These are phyloP conservation scores for Aegle marmelos DNA, from an alignment of 345 rosid species.

Conservation along the genomic window DNA sequence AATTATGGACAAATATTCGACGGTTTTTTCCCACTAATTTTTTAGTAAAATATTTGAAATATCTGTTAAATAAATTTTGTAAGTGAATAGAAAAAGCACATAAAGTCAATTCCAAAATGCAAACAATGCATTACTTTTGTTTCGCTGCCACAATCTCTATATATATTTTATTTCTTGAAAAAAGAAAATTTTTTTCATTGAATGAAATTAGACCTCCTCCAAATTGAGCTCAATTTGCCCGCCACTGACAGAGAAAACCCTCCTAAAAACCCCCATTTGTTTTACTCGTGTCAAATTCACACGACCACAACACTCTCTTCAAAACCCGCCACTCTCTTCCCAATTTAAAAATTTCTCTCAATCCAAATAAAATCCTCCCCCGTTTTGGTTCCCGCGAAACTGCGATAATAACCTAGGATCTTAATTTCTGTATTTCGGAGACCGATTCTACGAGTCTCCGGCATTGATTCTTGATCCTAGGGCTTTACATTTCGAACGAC, in stretches of 20 bases:
- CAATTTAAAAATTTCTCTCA: slow-evolving; percentile 9
- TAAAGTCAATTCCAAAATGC: no score
- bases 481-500: slow-evolving; percentile 7
- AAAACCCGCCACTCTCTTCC: not conserved
- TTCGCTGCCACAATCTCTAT: no score
- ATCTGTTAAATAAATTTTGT: no score
- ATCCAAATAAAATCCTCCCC: not conserved
- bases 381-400: slow-evolving; percentile 14
- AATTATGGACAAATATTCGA: no score
- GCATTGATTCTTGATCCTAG: slow-evolving; percentile 18
- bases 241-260: slow-evolving; percentile 15
- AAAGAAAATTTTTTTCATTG: no score
- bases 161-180: no score
- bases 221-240: slow-evolving; percentile 11
- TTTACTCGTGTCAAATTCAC: not conserved
- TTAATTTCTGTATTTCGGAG: not conserved
- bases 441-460: not conserved
- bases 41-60: no score
- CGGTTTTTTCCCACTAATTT: no score
- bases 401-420: slow-evolving; percentile 20
- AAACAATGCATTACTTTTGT: no score
- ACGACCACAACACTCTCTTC: not conserved
- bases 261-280: slow-evolving; percentile 14
- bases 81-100: no score
- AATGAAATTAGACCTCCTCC: no score